Percentiles rank a stretch among this genome's conserved stretches.
Evolutionary conservation across 148 eudicot species (phyloP).

Genomic region (Selenicereus undatus): DNA sequence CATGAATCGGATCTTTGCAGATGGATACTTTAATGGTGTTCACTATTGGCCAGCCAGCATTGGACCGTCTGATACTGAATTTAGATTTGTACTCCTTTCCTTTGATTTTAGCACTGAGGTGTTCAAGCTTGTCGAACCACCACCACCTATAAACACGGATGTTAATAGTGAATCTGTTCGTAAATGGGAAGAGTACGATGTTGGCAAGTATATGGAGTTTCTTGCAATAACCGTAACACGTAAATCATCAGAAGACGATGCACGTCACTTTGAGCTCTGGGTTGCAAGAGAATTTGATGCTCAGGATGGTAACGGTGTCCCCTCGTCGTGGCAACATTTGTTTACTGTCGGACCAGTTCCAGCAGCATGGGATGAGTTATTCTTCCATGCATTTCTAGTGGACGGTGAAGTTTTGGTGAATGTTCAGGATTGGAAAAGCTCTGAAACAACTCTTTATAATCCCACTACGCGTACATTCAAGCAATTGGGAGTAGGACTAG

Average conservation of each 20-base stretch:
- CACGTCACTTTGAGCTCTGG: conserved; percentile 4
- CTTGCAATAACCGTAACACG: background rate
- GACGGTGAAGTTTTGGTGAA: background rate
- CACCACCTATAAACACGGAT: background rate
- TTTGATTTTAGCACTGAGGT: conserved; percentile 16
- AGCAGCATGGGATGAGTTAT: background rate
- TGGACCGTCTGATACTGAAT: too few species aligned
- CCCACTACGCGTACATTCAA: background rate
- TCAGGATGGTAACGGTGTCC: background rate
- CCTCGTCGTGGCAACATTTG: conserved; percentile 15
- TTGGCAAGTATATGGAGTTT: conserved; percentile 6
- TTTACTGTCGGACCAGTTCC: conserved; percentile 11
- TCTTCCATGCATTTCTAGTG: background rate
- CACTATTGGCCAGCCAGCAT: background rate
- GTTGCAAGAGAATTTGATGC: conserved; percentile 8
- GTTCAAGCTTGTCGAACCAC: conserved; percentile 10
- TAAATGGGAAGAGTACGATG: background rate
- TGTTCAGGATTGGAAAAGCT: background rate
- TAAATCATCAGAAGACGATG: background rate
- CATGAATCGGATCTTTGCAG: background rate
- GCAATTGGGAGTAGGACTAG: background rate
- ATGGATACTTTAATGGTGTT: conserved; percentile 5
- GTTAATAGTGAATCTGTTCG: background rate
- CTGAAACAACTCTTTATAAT: background rate
- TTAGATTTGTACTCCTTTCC: background rate